phyloP scores from a whole-genome alignment of 176 grass and related monocot species.

The Tillandsia fasciculata region DNA sequence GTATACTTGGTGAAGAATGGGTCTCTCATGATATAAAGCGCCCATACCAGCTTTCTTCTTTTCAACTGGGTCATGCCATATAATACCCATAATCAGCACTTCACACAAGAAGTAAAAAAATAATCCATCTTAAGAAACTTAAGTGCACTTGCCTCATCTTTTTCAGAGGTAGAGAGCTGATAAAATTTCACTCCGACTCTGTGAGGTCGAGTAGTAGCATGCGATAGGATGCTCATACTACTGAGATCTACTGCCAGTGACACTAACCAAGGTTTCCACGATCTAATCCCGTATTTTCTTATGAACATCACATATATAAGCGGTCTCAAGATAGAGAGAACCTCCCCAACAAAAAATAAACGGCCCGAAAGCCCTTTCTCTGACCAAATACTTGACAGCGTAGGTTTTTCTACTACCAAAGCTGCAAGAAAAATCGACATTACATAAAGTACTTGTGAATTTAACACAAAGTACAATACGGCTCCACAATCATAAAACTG shows the following conservation, averaged over 20 bases:
- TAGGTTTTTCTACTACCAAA: slow-evolving; percentile 45
- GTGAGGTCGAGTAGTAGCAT: slow-evolving; percentile 33
- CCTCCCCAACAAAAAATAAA: slow-evolving; percentile 73
- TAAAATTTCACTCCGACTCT: slow-evolving; percentile 42
- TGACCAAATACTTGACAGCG: slow-evolving; percentile 56
- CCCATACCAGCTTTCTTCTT: slow-evolving; percentile 88
- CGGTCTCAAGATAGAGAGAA: slow-evolving; percentile 73
- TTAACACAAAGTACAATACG: not conserved
- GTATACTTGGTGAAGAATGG: slow-evolving; percentile 85
- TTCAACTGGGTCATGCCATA: slow-evolving; percentile 42
- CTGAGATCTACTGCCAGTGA: slow-evolving; percentile 68
- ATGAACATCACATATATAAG: slow-evolving; percentile 80
- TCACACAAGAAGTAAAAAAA: not conserved
- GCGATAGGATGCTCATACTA: slow-evolving; percentile 73
- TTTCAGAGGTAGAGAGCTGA: slow-evolving; percentile 63
- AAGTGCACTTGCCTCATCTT: slow-evolving; percentile 69
- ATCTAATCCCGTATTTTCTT: slow-evolving; percentile 83
- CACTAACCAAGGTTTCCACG: slow-evolving; percentile 92
- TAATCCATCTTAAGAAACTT: slow-evolving; percentile 3
- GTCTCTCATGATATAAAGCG: slow-evolving; percentile 86
- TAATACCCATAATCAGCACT: slow-evolving; percentile 6
- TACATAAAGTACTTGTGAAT: not conserved
- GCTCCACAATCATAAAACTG: not conserved
- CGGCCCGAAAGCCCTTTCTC: slow-evolving; percentile 56
- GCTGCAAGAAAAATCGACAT: slow-evolving; percentile 19